Evolutionary conservation across 202 grass and related monocot genomes (phyloP), one percentile per base, ranked within the genome.

Genomic region (Carex arenaria): DNA sequence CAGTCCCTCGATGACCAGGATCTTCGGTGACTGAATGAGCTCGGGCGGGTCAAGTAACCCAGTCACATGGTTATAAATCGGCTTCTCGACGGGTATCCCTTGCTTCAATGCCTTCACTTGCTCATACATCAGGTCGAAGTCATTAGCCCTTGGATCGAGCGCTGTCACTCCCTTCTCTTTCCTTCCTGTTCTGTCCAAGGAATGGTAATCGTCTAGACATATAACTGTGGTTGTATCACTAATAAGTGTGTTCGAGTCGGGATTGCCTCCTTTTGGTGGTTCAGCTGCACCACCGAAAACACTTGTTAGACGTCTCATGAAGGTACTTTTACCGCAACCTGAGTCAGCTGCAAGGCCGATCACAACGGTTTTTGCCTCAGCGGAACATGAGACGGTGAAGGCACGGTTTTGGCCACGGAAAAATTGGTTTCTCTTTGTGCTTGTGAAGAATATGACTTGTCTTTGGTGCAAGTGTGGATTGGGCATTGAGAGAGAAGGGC

Each of bases 81-180:
- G 96, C 88, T 98, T 98, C 60, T 95, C 89, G 2, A 95, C 83
- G 0, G 96, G 34, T 79, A 70, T 64, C 1, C 96, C 96, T 79
- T 95, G 93, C 78, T 98, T 98, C 80, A 98, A 82, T 17, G 96
- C 96, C 89, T 98, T 98, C 77, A 98, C 96, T 84, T 98, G 96
- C 81, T 98, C 91, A 87, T 95, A 98, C 96, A 98, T 98, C 86
- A 98, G 89, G 75, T 98, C 96, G 43, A 98, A 98, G 81, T 98
- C 53, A 85, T 98, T 98, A 22, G 96, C 96, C 85, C 65, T 92
- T n/a, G 96, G 96, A 77, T 98, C 91, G 47, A 98, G 81, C n/a
- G 96, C 96, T 2, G 96, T 98, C 22, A 98, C 96, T 31, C 91
- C 93, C 8, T 98, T 80, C 91, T 98, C 96, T 89, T 98, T 98